Percentiles rank a stretch among this genome's conserved stretches.
phyloP scores from a whole-genome alignment of 2,329 filamentous ascomycete species.

The Teratosphaeria gauchensis region DNA sequence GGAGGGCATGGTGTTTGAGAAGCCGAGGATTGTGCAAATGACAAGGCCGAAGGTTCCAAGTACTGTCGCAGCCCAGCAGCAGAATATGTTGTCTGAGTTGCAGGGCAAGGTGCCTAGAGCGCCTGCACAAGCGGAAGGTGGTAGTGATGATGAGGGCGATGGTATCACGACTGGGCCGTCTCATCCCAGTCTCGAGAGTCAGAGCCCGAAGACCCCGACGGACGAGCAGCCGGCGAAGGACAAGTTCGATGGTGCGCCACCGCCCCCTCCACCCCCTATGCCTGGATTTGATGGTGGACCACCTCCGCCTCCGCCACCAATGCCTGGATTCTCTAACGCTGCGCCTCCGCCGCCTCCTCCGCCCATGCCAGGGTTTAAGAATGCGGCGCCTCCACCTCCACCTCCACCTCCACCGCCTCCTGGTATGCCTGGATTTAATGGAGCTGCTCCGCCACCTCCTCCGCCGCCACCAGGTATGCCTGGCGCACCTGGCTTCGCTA shows the following conservation, averaged over 20 bases:
- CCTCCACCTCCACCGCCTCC: conserved; percentile 36
- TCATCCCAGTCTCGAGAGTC: conserved; percentile 63
- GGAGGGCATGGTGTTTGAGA: conserved; percentile 62
- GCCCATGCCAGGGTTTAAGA: conserved; percentile 38
- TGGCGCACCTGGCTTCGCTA: conserved; percentile 34
- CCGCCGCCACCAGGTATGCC: conserved; percentile 38
- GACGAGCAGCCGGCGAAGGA: conserved; percentile 43
- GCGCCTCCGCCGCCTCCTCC: conserved; percentile 32
- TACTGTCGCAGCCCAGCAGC: conserved; percentile 43
- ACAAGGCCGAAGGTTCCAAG: conserved; percentile 58
- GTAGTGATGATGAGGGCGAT: conserved; percentile 62
- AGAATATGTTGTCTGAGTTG: conserved; percentile 61
- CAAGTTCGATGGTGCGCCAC: conserved; percentile 26
- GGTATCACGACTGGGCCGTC: conserved; percentile 64
- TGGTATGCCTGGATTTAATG: conserved; percentile 31
- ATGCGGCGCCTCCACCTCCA: conserved; percentile 30
- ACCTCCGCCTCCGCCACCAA: conserved; percentile 38
- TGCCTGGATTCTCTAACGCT: conserved; percentile 34
- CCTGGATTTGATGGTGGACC: conserved; percentile 21
- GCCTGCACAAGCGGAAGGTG: conserved; percentile 35
- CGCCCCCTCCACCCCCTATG: conserved; percentile 19
- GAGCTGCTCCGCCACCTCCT: conserved; percentile 35
- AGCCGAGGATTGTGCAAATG: conserved; percentile 69
- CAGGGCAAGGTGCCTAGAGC: conserved; percentile 49
- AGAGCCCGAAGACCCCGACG: conserved; percentile 54